Evolutionary conservation across 306 rosid genomes (phyloP).

Genomic region (Medicago ruthenica): DNA sequence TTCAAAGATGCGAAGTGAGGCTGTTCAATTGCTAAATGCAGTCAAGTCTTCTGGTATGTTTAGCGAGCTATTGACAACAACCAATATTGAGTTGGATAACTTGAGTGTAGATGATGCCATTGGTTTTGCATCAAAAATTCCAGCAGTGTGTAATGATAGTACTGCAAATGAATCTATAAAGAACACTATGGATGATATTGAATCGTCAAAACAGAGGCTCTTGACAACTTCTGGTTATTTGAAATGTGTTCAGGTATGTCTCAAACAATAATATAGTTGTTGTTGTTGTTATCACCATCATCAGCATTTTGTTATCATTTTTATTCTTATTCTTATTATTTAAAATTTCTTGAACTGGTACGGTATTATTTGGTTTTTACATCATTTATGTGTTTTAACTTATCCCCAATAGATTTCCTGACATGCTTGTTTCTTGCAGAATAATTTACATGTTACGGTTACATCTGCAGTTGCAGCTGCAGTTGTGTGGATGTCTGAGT

Average conservation of each 20-base stretch:
- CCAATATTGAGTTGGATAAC: conserved; percentile 65
- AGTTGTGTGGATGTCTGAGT: conserved; percentile 95
- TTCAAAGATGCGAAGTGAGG: conserved; percentile 90
- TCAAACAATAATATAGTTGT: not conserved
- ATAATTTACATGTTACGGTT: conserved; percentile 87
- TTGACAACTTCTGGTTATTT: conserved; percentile 91
- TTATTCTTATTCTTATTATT: not conserved
- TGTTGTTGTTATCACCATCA: not conserved
- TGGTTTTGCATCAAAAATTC: conserved; percentile 83
- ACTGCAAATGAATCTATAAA: conserved; percentile 58
- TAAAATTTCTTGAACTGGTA: conserved; percentile 24
- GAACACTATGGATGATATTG: conserved; percentile 68
- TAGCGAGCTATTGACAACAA: conserved; percentile 53
- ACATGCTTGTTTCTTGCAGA: conserved; percentile 63
- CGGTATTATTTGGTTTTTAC: conserved; percentile 24
- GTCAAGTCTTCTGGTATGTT: conserved; percentile 64
- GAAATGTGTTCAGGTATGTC: conserved; percentile 95
- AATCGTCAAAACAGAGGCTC: conserved; percentile 86
- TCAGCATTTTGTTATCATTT: no score
- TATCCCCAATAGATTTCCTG: conserved; percentile 19
- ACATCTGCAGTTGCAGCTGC: conserved; percentile 93
- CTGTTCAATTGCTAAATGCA: conserved; percentile 70
- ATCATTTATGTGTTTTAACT: conserved; percentile 14
- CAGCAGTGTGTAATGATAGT: conserved; percentile 57
- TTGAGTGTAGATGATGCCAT: conserved; percentile 85